Percentiles rank a stretch among this genome's conserved stretches.
These are phyloP conservation scores for Mariannaea elegans DNA, from an alignment of 2,329 filamentous ascomycete genomes.

Conservation along the genomic window DNA sequence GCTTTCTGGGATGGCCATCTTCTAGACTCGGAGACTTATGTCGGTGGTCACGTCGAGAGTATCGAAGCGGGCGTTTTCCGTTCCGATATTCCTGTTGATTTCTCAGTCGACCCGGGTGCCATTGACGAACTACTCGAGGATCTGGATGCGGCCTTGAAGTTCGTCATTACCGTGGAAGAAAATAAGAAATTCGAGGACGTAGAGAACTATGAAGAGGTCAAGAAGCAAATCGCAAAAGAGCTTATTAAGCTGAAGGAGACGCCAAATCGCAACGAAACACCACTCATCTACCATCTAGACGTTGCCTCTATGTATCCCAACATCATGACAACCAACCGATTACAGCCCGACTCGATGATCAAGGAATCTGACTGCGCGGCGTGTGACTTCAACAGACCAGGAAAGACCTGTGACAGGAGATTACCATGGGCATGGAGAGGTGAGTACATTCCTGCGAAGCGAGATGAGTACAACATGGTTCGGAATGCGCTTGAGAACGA, in stretches of 20 bases:
- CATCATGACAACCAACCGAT: constrained; percentile 98
- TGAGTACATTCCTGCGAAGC: constrained; percentile 93
- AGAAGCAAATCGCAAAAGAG: constrained; percentile 78
- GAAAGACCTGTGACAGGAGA: constrained; percentile 94
- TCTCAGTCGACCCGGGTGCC: constrained; percentile 86
- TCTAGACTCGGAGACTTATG: constrained; percentile 96
- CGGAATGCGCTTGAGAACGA: constrained; percentile 90
- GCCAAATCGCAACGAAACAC: constrained; percentile 84
- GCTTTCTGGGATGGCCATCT: constrained; percentile 97
- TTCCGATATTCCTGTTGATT: constrained; percentile 94
- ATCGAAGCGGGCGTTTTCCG: constrained; percentile 98
- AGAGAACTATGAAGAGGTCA: constrained; percentile 85
- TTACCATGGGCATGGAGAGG: constrained; percentile 98
- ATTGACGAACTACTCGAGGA: constrained; percentile 89
- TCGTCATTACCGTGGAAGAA: constrained; percentile 85
- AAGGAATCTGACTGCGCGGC: constrained; percentile 94
- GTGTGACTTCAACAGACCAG: constrained; percentile 97
- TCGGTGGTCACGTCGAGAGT: constrained; percentile 98
- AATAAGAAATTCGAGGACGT: constrained; percentile 84
- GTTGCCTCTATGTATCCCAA: constrained; percentile 99
- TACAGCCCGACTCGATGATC: constrained; percentile 99
- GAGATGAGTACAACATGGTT: constrained; percentile 99
- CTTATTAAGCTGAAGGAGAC: constrained; percentile 79
- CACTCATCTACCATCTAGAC: constrained; percentile 96
- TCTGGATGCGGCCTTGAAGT: constrained; percentile 87